These are phyloP conservation scores for Fomitiporia mediterranea DNA, from an alignment of 1,284 basidiomycete genomes.

Conservation along the genomic window DNA sequence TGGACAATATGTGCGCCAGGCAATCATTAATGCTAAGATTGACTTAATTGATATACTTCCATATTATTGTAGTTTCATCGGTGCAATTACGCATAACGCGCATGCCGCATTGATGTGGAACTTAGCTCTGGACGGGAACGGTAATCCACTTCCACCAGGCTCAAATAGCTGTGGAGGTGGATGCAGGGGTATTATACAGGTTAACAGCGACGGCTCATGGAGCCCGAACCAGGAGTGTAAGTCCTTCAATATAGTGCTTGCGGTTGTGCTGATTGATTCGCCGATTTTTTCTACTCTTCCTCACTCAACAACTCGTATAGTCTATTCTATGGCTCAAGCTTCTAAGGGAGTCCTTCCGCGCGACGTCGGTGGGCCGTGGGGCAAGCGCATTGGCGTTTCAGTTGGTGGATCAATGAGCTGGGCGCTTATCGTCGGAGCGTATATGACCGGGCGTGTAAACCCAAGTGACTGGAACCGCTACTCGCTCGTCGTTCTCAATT, in stretches of 20 bases:
- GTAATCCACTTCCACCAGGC: conserved; percentile 43
- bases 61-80: conserved; percentile 22
- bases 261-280: too few species aligned
- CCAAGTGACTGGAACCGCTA: conserved; percentile 58
- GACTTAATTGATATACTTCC: neutral
- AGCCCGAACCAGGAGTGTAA: conserved; percentile 67
- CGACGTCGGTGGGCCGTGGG: conserved; percentile 63
- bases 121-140: conserved; percentile 23
- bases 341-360: conserved; percentile 68
- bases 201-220: conserved; percentile 60
- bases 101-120: conserved; percentile 27
- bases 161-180: conserved; percentile 58
- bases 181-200: conserved; percentile 60
- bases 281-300: neutral
- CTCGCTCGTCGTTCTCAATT: conserved; percentile 65
- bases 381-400: conserved; percentile 57
- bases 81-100: conserved; percentile 21
- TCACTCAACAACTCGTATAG: conserved; percentile 30
- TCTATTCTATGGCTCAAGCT: conserved; percentile 70
- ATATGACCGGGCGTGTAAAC: conserved; percentile 51
- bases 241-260: too few species aligned
- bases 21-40: neutral
- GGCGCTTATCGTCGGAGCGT: conserved; percentile 60
- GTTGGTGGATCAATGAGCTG: conserved; percentile 53
- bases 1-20: conserved; percentile 61